Conservation (phyloP, 441 rosid species). For the Populus hybrid region DNA sequence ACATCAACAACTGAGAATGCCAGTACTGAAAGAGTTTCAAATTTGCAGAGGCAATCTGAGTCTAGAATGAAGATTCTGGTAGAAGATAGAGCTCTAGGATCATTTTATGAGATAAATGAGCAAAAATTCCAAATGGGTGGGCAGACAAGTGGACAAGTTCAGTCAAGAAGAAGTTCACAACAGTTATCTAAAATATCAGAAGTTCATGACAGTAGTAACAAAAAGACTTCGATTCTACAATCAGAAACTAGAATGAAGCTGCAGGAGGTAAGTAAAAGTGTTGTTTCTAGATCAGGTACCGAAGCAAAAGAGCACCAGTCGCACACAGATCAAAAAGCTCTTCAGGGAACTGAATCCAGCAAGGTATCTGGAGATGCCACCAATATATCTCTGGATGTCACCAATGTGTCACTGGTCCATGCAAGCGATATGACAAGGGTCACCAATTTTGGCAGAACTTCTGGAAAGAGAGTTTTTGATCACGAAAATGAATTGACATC, state of each 20-base stretch:
- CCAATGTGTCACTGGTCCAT: conserved; percentile 36
- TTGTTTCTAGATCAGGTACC: conserved; percentile 33
- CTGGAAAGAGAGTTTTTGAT: conserved; percentile 42
- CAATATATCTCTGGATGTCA: conserved; percentile 35
- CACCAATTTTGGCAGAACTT: conserved; percentile 36
- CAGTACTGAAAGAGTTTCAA: conserved; percentile 29
- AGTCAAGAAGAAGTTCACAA: conserved; percentile 35
- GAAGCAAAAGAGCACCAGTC: conserved; percentile 35
- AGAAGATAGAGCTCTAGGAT: conserved; percentile 39
- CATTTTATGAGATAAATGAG: conserved; percentile 27
- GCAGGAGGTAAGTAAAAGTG: conserved; percentile 31
- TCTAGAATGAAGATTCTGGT: conserved; percentile 42
- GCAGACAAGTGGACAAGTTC: conserved; percentile 30
- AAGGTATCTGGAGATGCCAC: conserved; percentile 38
- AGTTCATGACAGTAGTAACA: conserved; percentile 27
- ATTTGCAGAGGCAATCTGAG: conserved; percentile 41
- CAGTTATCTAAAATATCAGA: conserved; percentile 32
- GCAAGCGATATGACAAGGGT: conserved; percentile 32
- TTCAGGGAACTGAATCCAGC: conserved; percentile 37
- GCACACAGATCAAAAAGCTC: conserved; percentile 32
- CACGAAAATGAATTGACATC: conserved; percentile 36
- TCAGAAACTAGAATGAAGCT: conserved; percentile 39
- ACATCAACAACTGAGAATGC: conserved; percentile 35
- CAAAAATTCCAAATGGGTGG: conserved; percentile 36
- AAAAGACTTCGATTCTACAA: conserved; percentile 34